These are phyloP conservation scores for Rhodotorula diobovata DNA, from an alignment of 768 basidiomycete species.

Conservation along the genomic window DNA sequence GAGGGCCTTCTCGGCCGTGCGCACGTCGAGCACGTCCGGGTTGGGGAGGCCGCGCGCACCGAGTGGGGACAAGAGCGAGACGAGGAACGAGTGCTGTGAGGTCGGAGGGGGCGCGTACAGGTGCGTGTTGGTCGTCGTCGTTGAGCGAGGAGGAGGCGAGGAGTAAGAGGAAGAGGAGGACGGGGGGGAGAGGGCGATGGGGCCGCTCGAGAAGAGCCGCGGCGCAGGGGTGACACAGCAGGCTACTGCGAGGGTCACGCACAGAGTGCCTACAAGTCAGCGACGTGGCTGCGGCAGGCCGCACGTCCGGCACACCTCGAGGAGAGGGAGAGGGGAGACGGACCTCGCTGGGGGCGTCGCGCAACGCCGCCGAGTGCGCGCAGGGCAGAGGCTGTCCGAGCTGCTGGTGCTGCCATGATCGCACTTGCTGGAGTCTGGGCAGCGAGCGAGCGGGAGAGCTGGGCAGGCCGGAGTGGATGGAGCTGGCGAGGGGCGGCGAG, in stretches of 20 bases:
- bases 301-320: no score
- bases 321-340: background rate
- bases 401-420: background rate
- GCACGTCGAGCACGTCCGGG: background rate
- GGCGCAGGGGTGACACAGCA: background rate
- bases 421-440: no score
- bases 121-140: background rate
- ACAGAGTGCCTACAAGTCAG: background rate
- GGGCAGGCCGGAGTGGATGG: background rate
- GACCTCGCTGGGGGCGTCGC: slow-evolving; percentile 3
- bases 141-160: background rate
- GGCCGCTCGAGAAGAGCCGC: background rate
- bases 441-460: background rate
- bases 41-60: slow-evolving; percentile 8
- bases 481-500: no score
- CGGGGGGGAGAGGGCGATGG: background rate
- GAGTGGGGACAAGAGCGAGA: slow-evolving; percentile 1
- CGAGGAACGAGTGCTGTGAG: slow-evolving; percentile 15
- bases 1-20: slow-evolving; percentile 10
- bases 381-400: background rate
- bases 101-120: slow-evolving; percentile 18
- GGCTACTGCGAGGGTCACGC: background rate
- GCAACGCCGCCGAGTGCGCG: background rate
- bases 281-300: background rate
- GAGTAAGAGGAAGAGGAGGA: background rate